Evolutionary conservation across 2,329 filamentous ascomycete species (phyloP).

Genomic region (Gnomoniopsis sp.): DNA sequence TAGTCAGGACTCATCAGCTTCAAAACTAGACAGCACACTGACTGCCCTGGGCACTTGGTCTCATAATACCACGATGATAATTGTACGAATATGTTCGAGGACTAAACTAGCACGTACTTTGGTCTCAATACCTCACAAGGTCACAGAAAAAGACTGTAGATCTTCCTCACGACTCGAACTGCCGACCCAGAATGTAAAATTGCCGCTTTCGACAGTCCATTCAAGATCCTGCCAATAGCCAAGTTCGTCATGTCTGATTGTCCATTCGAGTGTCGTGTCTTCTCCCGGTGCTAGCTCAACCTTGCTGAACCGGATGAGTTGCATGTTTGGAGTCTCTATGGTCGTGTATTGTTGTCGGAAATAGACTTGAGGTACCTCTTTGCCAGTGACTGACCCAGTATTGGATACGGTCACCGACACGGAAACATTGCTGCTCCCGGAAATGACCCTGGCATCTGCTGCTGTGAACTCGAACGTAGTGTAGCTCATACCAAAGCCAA

Average conservation of each 20-base stretch:
- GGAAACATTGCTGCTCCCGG: not conserved
- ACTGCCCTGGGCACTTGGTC: too few species aligned
- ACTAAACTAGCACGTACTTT: not conserved
- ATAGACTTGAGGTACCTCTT: slow-evolving; percentile 34
- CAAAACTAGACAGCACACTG: too few species aligned
- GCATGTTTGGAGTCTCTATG: slow-evolving; percentile 36
- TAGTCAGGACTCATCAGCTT: too few species aligned
- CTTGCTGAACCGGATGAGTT: slow-evolving; percentile 48
- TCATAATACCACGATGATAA: too few species aligned
- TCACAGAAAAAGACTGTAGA: not conserved
- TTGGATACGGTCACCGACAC: slow-evolving; percentile 40
- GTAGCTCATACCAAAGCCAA: slow-evolving; percentile 66
- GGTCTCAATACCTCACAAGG: not conserved
- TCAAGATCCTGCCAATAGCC: slow-evolving; percentile 27
- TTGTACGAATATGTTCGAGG: too few species aligned
- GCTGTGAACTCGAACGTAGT: slow-evolving; percentile 56
- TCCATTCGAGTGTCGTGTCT: slow-evolving; percentile 32
- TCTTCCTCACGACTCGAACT: slow-evolving; percentile 25
- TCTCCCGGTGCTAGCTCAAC: slow-evolving; percentile 38
- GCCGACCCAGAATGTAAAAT: slow-evolving; percentile 29
- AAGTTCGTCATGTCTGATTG: slow-evolving; percentile 24
- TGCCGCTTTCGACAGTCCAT: slow-evolving; percentile 23
- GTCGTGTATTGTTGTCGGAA: slow-evolving; percentile 40
- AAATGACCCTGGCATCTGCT: slow-evolving; percentile 20
- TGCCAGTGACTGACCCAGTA: slow-evolving; percentile 34